A percentile compares a stretch with the other conserved stretches of the same genome.
These are phyloP conservation scores for Bonnemaisonia californica DNA, from an alignment of 31 red algal species.

Conservation along the genomic window DNA sequence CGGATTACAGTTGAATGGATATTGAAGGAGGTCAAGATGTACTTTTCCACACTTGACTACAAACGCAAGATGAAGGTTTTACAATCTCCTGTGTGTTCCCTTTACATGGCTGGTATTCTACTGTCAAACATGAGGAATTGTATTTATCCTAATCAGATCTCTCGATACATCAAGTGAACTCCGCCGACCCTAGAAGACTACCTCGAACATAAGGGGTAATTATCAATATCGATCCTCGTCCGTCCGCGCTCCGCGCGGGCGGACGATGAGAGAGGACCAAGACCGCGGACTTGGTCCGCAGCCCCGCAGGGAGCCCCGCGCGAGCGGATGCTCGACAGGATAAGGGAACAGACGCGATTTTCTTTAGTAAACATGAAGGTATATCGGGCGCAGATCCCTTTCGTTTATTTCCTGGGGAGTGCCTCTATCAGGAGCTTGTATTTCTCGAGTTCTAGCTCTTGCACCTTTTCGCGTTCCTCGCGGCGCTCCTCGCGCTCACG, in stretches of 20 bases:
- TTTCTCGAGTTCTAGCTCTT: background rate
- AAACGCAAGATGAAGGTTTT: background rate
- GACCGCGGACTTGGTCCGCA: too few relatives aligned
- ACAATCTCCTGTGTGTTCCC: background rate
- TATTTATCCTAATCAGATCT: background rate
- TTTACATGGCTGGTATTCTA: background rate
- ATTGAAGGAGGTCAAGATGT: too few relatives aligned
- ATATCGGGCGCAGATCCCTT: background rate
- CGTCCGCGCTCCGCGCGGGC: too few relatives aligned
- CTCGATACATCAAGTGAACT: background rate
- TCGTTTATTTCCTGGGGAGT: background rate
- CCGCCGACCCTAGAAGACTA: too few relatives aligned
- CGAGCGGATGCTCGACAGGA: too few relatives aligned
- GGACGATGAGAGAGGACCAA: too few relatives aligned
- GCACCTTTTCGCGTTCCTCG: background rate
- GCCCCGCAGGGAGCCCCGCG: too few relatives aligned
- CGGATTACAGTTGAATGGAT: background rate
- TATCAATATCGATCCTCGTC: too few relatives aligned
- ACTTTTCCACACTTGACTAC: background rate
- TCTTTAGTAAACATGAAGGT: too few relatives aligned
- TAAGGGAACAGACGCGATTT: too few relatives aligned
- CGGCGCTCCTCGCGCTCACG: background rate
- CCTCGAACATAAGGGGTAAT: too few relatives aligned
- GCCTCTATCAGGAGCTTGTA: constrained; percentile 10
- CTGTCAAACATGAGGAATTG: background rate